Percentiles rank a stretch among this genome's conserved stretches.
Evolutionary conservation across 352 stramenopile genomes (phyloP).

Genomic region (Phytophthora foliorum): DNA sequence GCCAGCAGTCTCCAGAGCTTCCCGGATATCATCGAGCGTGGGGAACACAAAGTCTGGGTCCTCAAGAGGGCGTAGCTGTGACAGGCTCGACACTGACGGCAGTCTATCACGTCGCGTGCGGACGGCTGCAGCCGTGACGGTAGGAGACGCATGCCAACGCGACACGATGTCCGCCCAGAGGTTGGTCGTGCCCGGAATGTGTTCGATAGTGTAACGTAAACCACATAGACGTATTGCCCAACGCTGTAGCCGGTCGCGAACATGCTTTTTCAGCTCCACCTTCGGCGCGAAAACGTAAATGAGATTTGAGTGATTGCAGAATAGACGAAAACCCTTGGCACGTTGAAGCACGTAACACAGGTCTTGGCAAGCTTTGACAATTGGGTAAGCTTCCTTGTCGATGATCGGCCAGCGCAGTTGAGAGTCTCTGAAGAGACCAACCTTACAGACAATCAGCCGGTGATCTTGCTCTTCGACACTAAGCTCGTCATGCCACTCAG

Average conservation of each 20-base stretch:
- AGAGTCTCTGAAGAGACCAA: neutral
- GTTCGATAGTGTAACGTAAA: slow-evolving; percentile 2
- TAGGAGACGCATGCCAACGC: neutral
- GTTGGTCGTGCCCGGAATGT: neutral
- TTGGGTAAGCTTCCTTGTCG: slow-evolving; percentile 6
- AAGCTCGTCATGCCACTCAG: neutral
- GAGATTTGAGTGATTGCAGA: neutral
- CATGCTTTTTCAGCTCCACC: neutral
- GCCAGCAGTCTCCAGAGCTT: too few relatives aligned
- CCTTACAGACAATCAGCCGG: slow-evolving; percentile 7
- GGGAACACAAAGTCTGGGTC: too few relatives aligned
- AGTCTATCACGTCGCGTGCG: too few relatives aligned
- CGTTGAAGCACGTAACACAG: neutral
- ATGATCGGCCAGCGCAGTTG: slow-evolving; percentile 5
- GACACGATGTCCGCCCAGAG: neutral
- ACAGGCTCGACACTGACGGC: too few relatives aligned
- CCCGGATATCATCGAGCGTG: too few relatives aligned
- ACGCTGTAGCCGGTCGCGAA: neutral
- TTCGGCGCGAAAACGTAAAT: neutral
- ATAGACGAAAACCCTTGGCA: neutral
- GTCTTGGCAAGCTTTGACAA: slow-evolving; percentile 3
- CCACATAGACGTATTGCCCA: neutral
- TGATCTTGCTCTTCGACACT: slow-evolving; percentile 5
- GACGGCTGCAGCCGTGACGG: too few relatives aligned
- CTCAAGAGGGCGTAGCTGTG: too few relatives aligned